Base-by-base conservation (phyloP, 225 moss, liverwort and hornwort genomes). In the Neckera pumila region DNA sequence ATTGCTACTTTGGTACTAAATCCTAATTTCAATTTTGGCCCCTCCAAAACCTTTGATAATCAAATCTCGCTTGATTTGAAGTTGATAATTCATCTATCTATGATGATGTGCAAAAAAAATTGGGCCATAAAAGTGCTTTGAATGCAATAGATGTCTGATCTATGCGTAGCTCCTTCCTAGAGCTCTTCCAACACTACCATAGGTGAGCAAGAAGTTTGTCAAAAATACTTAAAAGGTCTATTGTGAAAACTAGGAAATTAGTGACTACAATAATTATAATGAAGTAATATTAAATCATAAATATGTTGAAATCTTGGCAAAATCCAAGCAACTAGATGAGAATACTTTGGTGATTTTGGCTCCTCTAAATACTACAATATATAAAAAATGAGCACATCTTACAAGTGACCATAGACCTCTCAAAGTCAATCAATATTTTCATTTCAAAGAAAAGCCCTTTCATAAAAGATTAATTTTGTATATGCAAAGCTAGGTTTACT, bases 141-240 rank as follows among this genome's bases (percentile, higher is more conserved):
- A 17, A 63, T 33, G 63, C 17, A 63, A 64, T 9, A 17, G 5
- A 33, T 64, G 0, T 9, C 8, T 64, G 17, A 33, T 33, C 8
- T 0, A 17, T 17, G 33, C 4, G 0, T 31, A 64, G 4, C 33
- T 64, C 5, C 1, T 64, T 2, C 0, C 0, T 33, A 64, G 2
- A 64, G 10, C 2, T 5, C 64, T 10, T 64, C 17, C 10, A 64
- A 36, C 0, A 66, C 6, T 36, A 20, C 2, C 1, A 5, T 19
- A 36, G 20, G 36, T 36, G 36, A 66, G 11, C 2, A 36, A 36
- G 0, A 33, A 9, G 5, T 64, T 5, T 5, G 9, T 64, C 17
- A 34, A 33, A 33, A 16, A 31, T 30, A 16, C 4, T 30, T 1
- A 1, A 15, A 61, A 64, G 3, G 10, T 33, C 17, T 34, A 17